Base-by-base conservation (phyloP, 345 rosid species). In the Bruguiera gymnorhiza region DNA sequence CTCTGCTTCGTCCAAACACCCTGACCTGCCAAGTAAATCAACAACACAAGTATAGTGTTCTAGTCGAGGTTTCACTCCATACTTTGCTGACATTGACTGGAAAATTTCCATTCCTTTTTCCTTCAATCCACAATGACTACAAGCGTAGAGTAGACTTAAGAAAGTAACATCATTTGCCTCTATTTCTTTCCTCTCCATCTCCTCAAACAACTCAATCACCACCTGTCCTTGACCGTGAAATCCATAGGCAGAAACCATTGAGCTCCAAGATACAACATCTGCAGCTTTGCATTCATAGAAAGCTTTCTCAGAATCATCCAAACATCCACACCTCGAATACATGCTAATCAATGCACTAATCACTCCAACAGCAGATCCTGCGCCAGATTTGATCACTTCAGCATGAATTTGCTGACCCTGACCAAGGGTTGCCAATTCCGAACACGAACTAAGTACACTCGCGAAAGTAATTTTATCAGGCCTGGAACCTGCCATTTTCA, bases 391-490 rank as follows among this genome's bases (percentile, higher is more conserved):
- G 32, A 85, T 70, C 18, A 81, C 87, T 72, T 90, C 90, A 9
- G 87, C 87, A 70, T 90, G 97, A 78, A 90, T 67, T 84, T 86
- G 97, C 73, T 81, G 91, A 67, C 97, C 94, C 67, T 85, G 97
- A 46, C 88, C 86, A 59, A 88, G 80, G 3, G 87, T 81, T 0
- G 94, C 90, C 82, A 86, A 70, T 62, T 90, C 94, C 4, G 94
- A 85, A 73, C 93, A 86, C 0, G 92, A 85, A 80, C 92, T 88
- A 8, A 90, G 79, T 56, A 88, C 90, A 63, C 86, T 85, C 30
- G 83, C 90, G 68, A 84, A 85, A 1, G 94, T 90, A 32, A 88
- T 82, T 81, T 82, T 70, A 68, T 88, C 83, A 19, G 94, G 92
- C 57, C 86, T 84, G 62, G 73, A 76, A 16, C 87, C 90, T 0